Evolutionary conservation across 2,329 filamentous ascomycete genomes (phyloP).

Genomic region (Pseudogymnoascus sp.): DNA sequence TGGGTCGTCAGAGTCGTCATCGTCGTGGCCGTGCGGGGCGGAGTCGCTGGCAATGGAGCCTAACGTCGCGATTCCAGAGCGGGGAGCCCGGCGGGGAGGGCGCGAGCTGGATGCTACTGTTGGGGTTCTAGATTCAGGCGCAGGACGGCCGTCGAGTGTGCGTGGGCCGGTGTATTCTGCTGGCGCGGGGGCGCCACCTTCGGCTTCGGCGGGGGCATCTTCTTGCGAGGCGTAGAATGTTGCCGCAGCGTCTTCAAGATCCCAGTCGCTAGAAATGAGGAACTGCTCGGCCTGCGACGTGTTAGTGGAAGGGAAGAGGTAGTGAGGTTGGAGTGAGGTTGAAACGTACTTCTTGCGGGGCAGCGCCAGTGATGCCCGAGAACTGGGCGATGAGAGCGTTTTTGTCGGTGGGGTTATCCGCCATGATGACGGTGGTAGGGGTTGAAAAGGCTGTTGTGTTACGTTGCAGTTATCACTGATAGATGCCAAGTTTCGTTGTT

Average conservation of each 20-base stretch:
- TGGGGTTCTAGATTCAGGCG: slow-evolving; percentile 35
- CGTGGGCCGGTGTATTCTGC: slow-evolving; percentile 51
- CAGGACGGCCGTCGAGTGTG: slow-evolving; percentile 55
- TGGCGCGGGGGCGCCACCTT: slow-evolving; percentile 30
- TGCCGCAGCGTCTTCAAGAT: slow-evolving; percentile 53
- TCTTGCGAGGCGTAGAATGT: slow-evolving; percentile 55
- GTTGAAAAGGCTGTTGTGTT: slow-evolving; percentile 19
- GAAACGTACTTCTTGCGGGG: slow-evolving; percentile 38
- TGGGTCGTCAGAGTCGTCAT: slow-evolving; percentile 53
- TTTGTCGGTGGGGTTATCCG: slow-evolving; percentile 26
- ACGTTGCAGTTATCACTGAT: slow-evolving; percentile 25
- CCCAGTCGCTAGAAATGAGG: slow-evolving; percentile 57
- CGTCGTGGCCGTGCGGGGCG: slow-evolving; percentile 43
- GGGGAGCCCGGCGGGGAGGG: slow-evolving; percentile 19
- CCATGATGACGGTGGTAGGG: slow-evolving; percentile 28
- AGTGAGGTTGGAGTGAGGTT: not conserved
- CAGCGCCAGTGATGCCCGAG: slow-evolving; percentile 46
- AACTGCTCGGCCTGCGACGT: slow-evolving; percentile 54
- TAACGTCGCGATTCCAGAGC: slow-evolving; percentile 50
- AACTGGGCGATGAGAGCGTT: slow-evolving; percentile 45
- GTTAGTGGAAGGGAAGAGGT: slow-evolving; percentile 10
- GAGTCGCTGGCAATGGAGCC: slow-evolving; percentile 38
- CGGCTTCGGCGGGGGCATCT: slow-evolving; percentile 36
- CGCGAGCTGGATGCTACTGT: slow-evolving; percentile 21
- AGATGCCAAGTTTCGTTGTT: slow-evolving; percentile 2